Evolutionary conservation across 2,329 filamentous ascomycete genomes (phyloP), one percentile per base, ranked within the genome.

Genomic region (Penicillium sp.): DNA sequence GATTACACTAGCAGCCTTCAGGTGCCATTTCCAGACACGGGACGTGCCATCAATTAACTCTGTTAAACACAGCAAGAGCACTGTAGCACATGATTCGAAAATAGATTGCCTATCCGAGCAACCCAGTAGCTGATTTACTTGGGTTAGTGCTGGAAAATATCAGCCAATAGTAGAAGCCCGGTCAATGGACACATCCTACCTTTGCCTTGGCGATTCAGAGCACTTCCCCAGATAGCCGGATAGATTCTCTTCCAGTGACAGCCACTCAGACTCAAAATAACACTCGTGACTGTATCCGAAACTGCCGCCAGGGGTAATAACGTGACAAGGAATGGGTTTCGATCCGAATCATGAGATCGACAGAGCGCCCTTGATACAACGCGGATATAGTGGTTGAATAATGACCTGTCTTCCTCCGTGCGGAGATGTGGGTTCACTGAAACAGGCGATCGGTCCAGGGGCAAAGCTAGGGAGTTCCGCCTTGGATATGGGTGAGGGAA

Each of bases 1-100:
- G 4, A 78, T 66, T 2, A 72, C 65, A 55, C 76, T 74, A n/a
- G 75, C 76, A 5, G 74, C 76, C 50, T 75, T 72, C 18, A 78
- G 67, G 54, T 78, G 76, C 51, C 76, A 69, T 62, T 76, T 74
- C 76, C 76, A 78, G 2, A 73, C 71, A 34, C 72, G 66, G 16
- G 74, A 76, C 2, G 74, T 72, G 38, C 76, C 74, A 52, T 78
- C 76, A 22, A 77, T 77, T 9, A 78, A 60, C 54, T 78, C 76
- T 5, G 76, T 76, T 66, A 78, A 72, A 54, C 74, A 78, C 0
- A 78, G 69, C 10, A 78, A 52, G 14, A 78, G 66, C n/a, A 75
- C 72, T 16, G 73, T 71, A 3, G 72, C 70, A 20, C 77, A 74
- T 10, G 75, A 73, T 49, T 76, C 70, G 0, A 77, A 72, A 11